Evolutionary conservation across 306 rosid species (phyloP).

Genomic region (Malus sylvestris): DNA sequence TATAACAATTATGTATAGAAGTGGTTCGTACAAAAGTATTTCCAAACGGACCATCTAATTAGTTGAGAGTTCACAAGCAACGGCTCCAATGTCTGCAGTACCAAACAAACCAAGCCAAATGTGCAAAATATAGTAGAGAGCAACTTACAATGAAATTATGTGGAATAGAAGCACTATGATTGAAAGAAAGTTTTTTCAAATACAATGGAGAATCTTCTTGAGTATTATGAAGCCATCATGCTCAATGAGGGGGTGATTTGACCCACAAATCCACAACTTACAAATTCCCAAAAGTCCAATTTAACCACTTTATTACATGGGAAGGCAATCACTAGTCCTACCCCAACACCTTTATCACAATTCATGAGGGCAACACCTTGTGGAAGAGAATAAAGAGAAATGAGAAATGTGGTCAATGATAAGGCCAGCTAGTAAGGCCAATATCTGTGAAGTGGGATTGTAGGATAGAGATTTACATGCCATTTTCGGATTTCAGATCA

Average conservation of each 20-base stretch:
- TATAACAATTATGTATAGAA: no score
- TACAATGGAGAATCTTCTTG: neutral
- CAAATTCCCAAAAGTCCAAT: neutral
- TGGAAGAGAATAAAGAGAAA: no score
- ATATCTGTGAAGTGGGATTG: neutral
- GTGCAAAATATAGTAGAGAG: no score
- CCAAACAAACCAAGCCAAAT: neutral
- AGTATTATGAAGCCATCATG: neutral
- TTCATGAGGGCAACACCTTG: no score
- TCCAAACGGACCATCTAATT: neutral
- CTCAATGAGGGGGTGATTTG: neutral
- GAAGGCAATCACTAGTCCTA: neutral
- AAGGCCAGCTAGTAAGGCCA: neutral
- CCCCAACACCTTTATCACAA: no score
- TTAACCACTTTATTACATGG: constrained; percentile 1
- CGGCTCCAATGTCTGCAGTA: neutral
- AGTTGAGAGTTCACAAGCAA: neutral
- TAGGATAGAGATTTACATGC: no score
- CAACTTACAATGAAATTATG: neutral
- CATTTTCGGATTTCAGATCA: no score
- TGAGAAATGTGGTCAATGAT: neutral
- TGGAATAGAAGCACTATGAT: neutral
- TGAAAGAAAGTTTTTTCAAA: neutral
- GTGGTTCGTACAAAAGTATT: no score
- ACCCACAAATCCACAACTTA: neutral